Base-by-base conservation (phyloP, 2,329 filamentous ascomycete species). In the Plenodomus tracheiphilus region DNA sequence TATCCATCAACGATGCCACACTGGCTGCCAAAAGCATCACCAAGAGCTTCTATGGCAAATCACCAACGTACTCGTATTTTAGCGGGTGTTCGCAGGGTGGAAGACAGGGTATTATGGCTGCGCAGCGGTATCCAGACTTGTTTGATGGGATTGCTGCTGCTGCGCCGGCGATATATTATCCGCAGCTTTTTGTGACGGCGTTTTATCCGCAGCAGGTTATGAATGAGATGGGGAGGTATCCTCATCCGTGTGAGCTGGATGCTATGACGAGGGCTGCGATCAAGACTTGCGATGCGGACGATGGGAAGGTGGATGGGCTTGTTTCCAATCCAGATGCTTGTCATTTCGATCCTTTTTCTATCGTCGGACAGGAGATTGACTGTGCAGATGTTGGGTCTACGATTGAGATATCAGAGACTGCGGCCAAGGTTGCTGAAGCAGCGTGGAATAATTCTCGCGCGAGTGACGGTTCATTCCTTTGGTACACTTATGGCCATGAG, bases 11-110 rank as follows among this genome's bases (percentile, higher is more conserved):
- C 8, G 74, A 76, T 22, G 25, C 32, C 17, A 46, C 50, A 15
- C n/a, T 45, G 36, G 50, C 44, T 43, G 64, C 41, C 38, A 66
- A 44, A 25, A 58, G 39, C 47, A 53, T 64, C 37, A 44, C 42
- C n/a, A 52, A 49, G 32, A 53, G 6, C 58, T 61, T 62, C 46
- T 75, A 74, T 42, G 65, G 69, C 8, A 22, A 53, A 38, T 8
- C 47, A 13, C 54, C 67, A 0, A 43, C 52, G 13, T 69, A 63
- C 39, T 70, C 66, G 8, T 71, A 72, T 46, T 72, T 62, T 49
- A 64, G 54, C 30, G 69, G 62, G 49, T 72, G 70, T 41, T 72
- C 69, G 0, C 58, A 64, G 37, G 69, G 69, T 17, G 69, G 70
- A 0, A 51, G 69, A 2, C 68, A 73, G 39, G 69, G 68, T 1